Conservation (phyloP, 2,329 filamentous ascomycete genomes). For the Apiospora sp. region DNA sequence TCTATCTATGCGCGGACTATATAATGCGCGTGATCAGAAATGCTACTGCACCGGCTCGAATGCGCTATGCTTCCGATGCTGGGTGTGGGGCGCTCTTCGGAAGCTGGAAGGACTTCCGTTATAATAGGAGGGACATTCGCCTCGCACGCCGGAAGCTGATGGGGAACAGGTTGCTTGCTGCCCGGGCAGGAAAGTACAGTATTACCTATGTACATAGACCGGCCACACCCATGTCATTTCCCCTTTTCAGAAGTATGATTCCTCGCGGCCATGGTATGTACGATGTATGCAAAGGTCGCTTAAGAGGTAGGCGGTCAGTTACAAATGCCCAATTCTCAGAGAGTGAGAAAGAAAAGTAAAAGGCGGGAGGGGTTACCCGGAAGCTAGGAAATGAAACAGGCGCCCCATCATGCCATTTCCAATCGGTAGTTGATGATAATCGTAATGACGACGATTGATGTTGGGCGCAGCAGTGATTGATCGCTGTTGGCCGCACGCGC, state of each 20-base stretch:
- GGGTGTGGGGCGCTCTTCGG: slow-evolving; percentile 13
- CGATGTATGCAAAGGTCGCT: no score
- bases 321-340: background rate
- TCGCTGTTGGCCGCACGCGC: background rate
- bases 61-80: background rate
- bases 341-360: no score
- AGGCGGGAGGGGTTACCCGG: background rate
- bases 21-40: background rate
- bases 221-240: background rate
- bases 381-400: background rate
- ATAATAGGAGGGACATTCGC: background rate
- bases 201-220: no score
- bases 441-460: background rate
- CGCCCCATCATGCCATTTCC: background rate
- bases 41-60: slow-evolving; percentile 2
- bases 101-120: background rate
- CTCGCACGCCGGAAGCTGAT: background rate
- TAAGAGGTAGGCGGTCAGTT: background rate
- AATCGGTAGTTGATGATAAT: background rate
- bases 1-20: background rate
- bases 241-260: background rate
- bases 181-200: background rate
- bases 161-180: background rate
- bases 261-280: no score
- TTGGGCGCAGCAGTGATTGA: background rate